Evolutionary conservation across 495 filamentous ascomycete species (phyloP), one percentile per base, ranked within the genome.

Genomic region (Eremomyces bilateralis): DNA sequence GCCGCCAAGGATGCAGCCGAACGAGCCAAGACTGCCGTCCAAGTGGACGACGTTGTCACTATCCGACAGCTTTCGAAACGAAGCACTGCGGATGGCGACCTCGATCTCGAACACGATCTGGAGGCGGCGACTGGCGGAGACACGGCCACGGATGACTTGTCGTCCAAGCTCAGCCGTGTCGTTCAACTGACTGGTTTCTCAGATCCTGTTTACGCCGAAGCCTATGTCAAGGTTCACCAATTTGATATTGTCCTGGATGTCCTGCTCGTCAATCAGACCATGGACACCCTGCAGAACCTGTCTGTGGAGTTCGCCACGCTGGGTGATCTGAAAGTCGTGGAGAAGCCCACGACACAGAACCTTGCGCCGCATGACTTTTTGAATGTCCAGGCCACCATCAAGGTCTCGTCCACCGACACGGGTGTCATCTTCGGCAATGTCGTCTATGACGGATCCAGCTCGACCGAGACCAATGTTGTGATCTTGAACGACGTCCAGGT

Each of bases 401-500:
- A 94, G 63, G 90, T 99, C 15, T 90, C 80, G 11, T 93, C 83
- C 18, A 99, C 90, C 5, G 90, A 99, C 54, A 95, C 90, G 1
- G 90, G 90, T 40, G 90, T 99, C 40, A 99, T 99, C 45, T 99
- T 99, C 49, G 90, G 90, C 32, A 99, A 99, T 52, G 83, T 99
- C 15, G 80, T 99, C 20, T 99, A 99, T 53, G 90, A 99, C 41
- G 88, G 88, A 22, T 69, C 85, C 2, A 84, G 81, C 56, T 88
- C 80, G 31, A 93, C 84, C 2, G 90, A 99, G 56, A 82, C 74
- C 45, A 88, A 92, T 44, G 88, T 95, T 5, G 90, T 99, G 46
- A 99, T 99, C 44, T 69, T 99, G 31, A 95, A 95, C 54, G 90
- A 99, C 52, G 75, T 99, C 21, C 90, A 95, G 52, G 88, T 94